Evolutionary conservation across 495 filamentous ascomycete species (phyloP), one percentile per base, ranked within the genome.

Genomic region (Beverwykella pulmonaria): DNA sequence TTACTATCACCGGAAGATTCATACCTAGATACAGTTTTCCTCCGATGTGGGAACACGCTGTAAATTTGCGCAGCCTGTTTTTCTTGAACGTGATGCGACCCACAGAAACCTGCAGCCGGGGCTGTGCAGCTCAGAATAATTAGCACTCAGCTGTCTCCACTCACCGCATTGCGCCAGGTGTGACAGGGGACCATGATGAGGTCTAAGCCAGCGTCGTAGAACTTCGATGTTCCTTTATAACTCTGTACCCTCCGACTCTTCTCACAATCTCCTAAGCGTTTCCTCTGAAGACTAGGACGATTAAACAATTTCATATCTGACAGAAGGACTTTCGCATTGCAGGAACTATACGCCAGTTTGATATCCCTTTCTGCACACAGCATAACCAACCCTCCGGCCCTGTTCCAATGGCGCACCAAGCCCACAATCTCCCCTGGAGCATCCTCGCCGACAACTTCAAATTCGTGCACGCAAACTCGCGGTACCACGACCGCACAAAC

Each of bases 361-460:
- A 9, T 17, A 1, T n/a, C n/a, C 32, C 48, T 20, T 26, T n/a
- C 17, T 44, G 17, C n/a, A n/a, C n/a, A n/a, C n/a, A n/a, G n/a
- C n/a, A n/a, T n/a, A n/a, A n/a, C n/a, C n/a, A n/a, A n/a, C n/a
- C n/a, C n/a, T n/a, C n/a, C n/a, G n/a, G n/a, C n/a, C n/a, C n/a
- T n/a, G n/a, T n/a, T 20, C 22, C 32, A 41, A 64, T 56, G 61
- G 61, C 61, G 8, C 61, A 64, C 29, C 61, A 56, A 22, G 50
- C 61, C 1, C 50, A 64, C 46, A 26, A 22, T 14, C 32, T 64
- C 6, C 61, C 61, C 6, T 64, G 61, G 61, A 39, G 47, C 32
- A 49, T 8, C 2, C 30, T 64, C 6, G 61, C 61, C 50, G 50
- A 56, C 41, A 53, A 56, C 41, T 56, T 64, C 41, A 32, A 57